phyloP scores from a whole-genome alignment of 495 filamentous ascomycete species.

The Hyaloscypha bicolor region DNA sequence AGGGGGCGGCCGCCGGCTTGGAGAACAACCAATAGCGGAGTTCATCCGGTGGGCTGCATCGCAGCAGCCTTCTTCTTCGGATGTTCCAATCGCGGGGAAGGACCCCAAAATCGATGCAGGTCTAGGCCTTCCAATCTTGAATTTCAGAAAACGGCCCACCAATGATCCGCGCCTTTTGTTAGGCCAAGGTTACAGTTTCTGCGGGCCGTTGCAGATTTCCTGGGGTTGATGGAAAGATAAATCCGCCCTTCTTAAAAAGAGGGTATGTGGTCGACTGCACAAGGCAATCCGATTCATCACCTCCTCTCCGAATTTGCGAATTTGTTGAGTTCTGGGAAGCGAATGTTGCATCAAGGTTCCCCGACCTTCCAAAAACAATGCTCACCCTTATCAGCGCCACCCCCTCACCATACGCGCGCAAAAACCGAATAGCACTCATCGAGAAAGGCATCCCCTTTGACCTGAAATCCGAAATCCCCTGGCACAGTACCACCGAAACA shows the following conservation, averaged over 20 bases:
- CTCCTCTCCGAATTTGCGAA: too few relatives aligned
- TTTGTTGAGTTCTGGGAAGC: too few relatives aligned
- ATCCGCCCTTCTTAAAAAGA: too few relatives aligned
- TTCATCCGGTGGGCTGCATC: neutral
- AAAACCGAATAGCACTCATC: conserved; percentile 16
- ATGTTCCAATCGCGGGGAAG: neutral
- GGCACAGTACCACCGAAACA: conserved; percentile 14
- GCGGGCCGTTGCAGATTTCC: neutral
- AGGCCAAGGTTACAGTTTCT: neutral
- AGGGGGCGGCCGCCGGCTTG: neutral
- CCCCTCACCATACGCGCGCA: conserved; percentile 14
- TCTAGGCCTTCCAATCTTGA: neutral
- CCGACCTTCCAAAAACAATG: conserved; percentile 20
- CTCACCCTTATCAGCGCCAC: conserved; percentile 21
- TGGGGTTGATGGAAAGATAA: too few relatives aligned
- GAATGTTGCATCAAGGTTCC: neutral
- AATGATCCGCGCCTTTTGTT: neutral
- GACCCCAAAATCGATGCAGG: neutral
- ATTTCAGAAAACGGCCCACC: neutral
- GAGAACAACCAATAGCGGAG: neutral
- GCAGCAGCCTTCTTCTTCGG: neutral
- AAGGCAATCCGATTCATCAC: too few relatives aligned
- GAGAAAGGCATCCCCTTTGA: conserved; percentile 17
- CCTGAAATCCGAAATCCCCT: conserved; percentile 12
- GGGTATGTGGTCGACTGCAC: too few relatives aligned